Conservation (phyloP, 306 rosid species). For the Dicorynia guianensis region DNA sequence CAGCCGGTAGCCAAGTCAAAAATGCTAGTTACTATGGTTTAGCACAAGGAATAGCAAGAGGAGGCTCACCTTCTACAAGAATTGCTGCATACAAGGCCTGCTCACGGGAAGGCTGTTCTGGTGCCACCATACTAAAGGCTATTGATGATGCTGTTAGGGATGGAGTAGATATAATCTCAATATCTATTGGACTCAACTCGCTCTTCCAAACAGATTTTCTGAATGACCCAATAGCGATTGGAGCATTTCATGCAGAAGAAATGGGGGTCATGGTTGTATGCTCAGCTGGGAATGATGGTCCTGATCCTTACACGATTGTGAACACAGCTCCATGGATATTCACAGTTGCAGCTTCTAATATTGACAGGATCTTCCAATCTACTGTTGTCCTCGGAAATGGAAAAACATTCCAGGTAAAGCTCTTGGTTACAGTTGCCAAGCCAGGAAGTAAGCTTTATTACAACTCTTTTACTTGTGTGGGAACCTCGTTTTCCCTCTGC, state of each 20-base stretch:
- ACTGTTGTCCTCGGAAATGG: conserved; percentile 78
- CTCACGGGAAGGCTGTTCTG: conserved; percentile 76
- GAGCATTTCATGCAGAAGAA: conserved; percentile 92
- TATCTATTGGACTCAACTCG: conserved; percentile 80
- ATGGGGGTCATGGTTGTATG: conserved; percentile 85
- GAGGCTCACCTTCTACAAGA: conserved; percentile 79
- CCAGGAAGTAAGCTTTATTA: neutral
- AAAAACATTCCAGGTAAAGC: conserved; percentile 57
- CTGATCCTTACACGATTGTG: conserved; percentile 73
- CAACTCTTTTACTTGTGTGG: conserved; percentile 3
- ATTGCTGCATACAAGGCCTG: conserved; percentile 86
- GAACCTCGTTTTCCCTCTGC: conserved; percentile 16
- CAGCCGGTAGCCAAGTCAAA: conserved; percentile 70
- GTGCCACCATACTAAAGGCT: conserved; percentile 78
- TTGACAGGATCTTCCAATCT: conserved; percentile 83
- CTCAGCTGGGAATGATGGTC: conserved; percentile 95
- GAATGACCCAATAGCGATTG: conserved; percentile 85
- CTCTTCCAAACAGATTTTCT: conserved; percentile 68
- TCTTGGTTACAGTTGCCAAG: conserved; percentile 25
- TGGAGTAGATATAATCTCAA: conserved; percentile 90
- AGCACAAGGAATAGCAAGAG: conserved; percentile 82
- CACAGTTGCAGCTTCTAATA: conserved; percentile 91
- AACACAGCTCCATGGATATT: conserved; percentile 95
- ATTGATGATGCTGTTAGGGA: conserved; percentile 89
- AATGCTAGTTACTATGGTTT: conserved; percentile 82